Conservation (phyloP, 805 yeast species). For the Ogataea philodendri region DNA sequence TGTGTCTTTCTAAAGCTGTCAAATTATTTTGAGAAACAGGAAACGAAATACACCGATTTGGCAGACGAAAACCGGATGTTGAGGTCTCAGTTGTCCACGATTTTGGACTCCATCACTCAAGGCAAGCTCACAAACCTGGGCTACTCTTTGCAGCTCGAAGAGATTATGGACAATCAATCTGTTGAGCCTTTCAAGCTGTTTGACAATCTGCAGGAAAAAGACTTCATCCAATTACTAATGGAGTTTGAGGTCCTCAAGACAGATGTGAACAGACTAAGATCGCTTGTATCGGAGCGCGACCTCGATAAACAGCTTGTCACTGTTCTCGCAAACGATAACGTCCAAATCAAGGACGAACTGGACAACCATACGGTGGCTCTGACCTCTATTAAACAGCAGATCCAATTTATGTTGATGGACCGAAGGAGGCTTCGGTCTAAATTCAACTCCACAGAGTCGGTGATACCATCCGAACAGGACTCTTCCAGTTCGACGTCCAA, state of each 20-base stretch:
- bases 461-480: too few relatives aligned
- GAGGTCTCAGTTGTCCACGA: constrained; percentile 43
- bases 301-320: constrained; percentile 26
- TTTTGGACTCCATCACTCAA: constrained; percentile 46
- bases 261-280: constrained; percentile 38
- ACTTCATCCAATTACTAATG: constrained; percentile 33
- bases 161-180: constrained; percentile 31
- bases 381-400: constrained; percentile 48
- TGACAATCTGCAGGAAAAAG: constrained; percentile 25
- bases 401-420: constrained; percentile 46
- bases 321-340: constrained; percentile 25
- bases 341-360: constrained; percentile 45
- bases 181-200: constrained; percentile 15
- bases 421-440: constrained; percentile 33
- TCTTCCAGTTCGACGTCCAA: constrained; percentile 10
- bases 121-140: constrained; percentile 53
- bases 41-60: constrained; percentile 30
- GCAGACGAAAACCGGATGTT: constrained; percentile 38
- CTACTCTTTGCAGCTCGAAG: constrained; percentile 46
- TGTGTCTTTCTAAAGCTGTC: constrained; percentile 32
- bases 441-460: constrained; percentile 15
- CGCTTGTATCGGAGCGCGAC: constrained; percentile 26
- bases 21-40: constrained; percentile 28
- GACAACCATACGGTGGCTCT: constrained; percentile 43
- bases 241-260: constrained; percentile 44